phyloP scores from a whole-genome alignment of 495 filamentous ascomycete genomes.

The Lineolata rhizophorae region DNA sequence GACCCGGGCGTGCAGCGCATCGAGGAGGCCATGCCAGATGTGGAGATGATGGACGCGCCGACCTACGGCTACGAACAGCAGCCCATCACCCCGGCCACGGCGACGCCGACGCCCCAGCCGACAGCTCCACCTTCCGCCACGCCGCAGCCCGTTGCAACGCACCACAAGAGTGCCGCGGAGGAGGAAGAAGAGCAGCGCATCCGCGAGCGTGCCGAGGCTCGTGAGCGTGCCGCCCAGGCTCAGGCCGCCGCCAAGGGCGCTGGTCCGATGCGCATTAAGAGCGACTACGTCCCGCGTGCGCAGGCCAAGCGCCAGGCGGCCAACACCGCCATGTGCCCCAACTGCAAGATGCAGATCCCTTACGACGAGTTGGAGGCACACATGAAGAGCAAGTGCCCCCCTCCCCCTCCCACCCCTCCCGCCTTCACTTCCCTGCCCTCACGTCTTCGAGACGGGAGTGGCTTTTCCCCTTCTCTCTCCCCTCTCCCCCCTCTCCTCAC shows the following conservation, averaged over 20 bases:
- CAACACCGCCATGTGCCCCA: conserved; percentile 66
- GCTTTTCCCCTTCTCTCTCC: too few species aligned
- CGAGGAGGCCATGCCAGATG: conserved; percentile 85
- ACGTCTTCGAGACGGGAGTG: too few species aligned
- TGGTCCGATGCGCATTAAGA: conserved; percentile 77
- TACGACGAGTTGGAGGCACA: conserved; percentile 75
- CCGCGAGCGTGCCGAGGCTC: conserved; percentile 43
- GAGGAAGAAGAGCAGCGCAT: conserved; percentile 48
- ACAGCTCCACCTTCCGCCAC: conserved; percentile 5
- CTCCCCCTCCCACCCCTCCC: conserved; percentile 1
- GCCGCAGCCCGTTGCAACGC: conserved; percentile 8
- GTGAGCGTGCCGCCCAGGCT: conserved; percentile 49
- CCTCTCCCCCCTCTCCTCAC: too few species aligned
- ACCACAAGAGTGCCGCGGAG: conserved; percentile 18
- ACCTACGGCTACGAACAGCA: conserved; percentile 8
- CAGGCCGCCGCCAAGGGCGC: conserved; percentile 53
- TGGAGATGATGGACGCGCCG: conserved; percentile 23
- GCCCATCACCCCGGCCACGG: conserved; percentile 12
- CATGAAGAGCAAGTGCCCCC: conserved; percentile 47
- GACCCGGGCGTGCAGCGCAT: conserved; percentile 55
- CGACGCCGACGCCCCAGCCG: conserved; percentile 3
- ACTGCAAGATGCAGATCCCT: conserved; percentile 78
- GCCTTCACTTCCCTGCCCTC: too few species aligned
- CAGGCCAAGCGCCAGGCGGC: conserved; percentile 41
- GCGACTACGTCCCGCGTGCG: conserved; percentile 76